A percentile compares a stretch with the other conserved stretches of the same genome.
Conservation (phyloP, 805 yeast genomes). For the Candida ipomoeae region DNA sequence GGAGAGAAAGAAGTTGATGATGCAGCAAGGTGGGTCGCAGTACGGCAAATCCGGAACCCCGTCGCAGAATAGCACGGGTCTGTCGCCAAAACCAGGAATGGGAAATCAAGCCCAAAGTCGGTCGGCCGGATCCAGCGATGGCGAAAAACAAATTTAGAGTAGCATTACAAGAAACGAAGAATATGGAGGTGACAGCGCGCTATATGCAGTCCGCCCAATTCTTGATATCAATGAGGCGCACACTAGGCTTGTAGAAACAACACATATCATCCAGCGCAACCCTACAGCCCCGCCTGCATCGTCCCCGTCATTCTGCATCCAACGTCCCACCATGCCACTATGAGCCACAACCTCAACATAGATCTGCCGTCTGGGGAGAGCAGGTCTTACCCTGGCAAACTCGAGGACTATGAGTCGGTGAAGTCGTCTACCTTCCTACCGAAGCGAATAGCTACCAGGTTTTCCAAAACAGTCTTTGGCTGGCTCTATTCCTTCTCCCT, state of each 20-base stretch:
- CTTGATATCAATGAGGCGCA: background rate
- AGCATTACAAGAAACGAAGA: background rate
- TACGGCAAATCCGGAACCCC: constrained; percentile 6
- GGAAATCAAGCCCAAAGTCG: background rate
- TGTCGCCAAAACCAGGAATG: background rate
- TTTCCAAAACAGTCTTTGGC: constrained; percentile 21
- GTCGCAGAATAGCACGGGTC: background rate
- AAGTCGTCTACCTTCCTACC: constrained; percentile 8
- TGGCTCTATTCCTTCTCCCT: constrained; percentile 48
- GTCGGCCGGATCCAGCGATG: constrained; percentile 1
- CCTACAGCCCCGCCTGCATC: background rate
- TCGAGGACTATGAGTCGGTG: background rate
- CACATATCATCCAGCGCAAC: background rate
- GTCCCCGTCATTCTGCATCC: background rate
- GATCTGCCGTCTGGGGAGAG: background rate
- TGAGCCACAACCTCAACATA: background rate
- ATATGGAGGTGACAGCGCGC: background rate
- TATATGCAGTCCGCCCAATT: background rate
- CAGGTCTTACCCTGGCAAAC: background rate
- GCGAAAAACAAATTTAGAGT: background rate
- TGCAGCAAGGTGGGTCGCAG: constrained; percentile 22
- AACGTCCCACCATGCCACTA: background rate
- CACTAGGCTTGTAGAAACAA: background rate
- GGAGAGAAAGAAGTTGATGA: constrained; percentile 33
- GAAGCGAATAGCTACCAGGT: constrained; percentile 13